phyloP scores from a whole-genome alignment of 192 early-diverging fungal genomes.

The Obelidium mucronatum region DNA sequence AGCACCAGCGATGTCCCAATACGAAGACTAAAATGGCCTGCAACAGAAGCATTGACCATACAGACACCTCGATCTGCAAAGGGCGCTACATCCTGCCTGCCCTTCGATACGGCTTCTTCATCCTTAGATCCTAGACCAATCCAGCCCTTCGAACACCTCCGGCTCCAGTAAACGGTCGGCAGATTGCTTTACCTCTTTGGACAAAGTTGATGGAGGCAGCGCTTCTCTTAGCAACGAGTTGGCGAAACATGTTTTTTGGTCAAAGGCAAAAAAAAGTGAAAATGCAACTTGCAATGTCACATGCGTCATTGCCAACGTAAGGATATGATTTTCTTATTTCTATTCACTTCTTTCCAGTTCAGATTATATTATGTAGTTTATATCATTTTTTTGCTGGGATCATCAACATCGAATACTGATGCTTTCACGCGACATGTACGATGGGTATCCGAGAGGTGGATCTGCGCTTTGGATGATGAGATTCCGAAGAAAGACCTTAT shows the following conservation, averaged over 20 bases:
- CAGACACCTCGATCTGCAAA: too few species aligned
- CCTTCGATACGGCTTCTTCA: too few species aligned
- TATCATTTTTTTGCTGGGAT: too few species aligned
- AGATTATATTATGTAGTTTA: too few species aligned
- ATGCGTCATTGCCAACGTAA: neutral
- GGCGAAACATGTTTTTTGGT: neutral
- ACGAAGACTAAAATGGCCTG: too few species aligned
- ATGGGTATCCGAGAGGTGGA: slow-evolving; percentile 58
- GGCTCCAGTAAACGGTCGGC: neutral
- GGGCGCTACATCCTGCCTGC: too few species aligned
- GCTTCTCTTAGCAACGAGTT: slow-evolving; percentile 4
- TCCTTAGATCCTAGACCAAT: too few species aligned
- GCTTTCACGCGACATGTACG: slow-evolving; percentile 30
- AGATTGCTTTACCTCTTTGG: neutral
- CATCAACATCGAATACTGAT: too few species aligned
- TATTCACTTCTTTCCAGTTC: too few species aligned
- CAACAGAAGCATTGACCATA: too few species aligned
- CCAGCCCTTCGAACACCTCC: too few species aligned
- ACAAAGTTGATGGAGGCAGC: slow-evolving; percentile 8
- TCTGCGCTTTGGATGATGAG: slow-evolving; percentile 51
- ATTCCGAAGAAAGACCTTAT: slow-evolving; percentile 53
- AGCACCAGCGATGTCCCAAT: too few species aligned
- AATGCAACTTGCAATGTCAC: neutral
- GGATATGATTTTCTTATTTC: neutral
- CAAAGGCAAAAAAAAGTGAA: slow-evolving; percentile 8